Evolutionary conservation across 306 rosid genomes (phyloP), one percentile per base, ranked within the genome.

Genomic region (Vigna reflexopilosa): DNA sequence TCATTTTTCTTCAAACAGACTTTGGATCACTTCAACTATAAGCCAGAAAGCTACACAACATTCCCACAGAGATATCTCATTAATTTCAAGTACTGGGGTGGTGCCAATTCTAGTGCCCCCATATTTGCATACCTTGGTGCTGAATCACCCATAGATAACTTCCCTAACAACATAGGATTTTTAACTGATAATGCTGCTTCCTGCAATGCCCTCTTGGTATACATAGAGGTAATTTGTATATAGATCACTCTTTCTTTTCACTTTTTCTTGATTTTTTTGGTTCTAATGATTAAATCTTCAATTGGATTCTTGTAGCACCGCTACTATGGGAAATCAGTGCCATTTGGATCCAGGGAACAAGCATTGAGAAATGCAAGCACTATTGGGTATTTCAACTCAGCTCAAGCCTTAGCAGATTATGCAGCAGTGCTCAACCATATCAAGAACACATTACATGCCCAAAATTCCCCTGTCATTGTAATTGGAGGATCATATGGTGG

Each of bases 401-500:
- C 90, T 11, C 96, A 89, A 73, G 96, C 93, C 1, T 13, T 91
- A 38, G 93, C 90, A 65, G 94, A 91, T 75, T 91, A 91, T 76
- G 94, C 94, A 71, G 82, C 9, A 26, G 55, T 91, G 22, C 70
- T 91, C 56, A 69, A 83, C 10, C 85, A 89, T 70, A 19, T 91
- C 3, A 91, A 89, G 85, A 58, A 81, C 22, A 59, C 64, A 51
- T 49, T 86, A 3, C 51, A 50, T 0, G 86, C 94, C 24, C 14
- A 80, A 42, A 20, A 83, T 51, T 89, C 92, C 9, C 97, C 97
- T 0, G 84, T 88, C 26, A 83, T 91, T 73, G 93, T 91, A 4
- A 51, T 91, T 20, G 97, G 97, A 59, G 97, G 85, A 51, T 91
- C 97, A 16, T 91, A 91, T 24, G 97, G 97, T 30, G 97, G 94